Evolutionary conservation across 352 stramenopile species (phyloP).

Genomic region (Pseudoperonospora humuli): DNA sequence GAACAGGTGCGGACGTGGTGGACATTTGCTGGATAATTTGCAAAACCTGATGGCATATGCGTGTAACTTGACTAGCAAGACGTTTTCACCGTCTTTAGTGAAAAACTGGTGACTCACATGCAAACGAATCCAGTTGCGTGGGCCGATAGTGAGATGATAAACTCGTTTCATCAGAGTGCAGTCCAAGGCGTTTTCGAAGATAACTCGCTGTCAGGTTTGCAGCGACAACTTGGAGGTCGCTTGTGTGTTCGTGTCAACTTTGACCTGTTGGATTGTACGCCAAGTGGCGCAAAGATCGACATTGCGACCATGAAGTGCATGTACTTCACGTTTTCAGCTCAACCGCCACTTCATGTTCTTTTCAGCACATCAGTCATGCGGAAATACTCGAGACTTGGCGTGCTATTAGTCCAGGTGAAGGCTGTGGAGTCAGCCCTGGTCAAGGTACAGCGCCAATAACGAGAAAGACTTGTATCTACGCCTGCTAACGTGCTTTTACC

Average conservation of each 20-base stretch:
- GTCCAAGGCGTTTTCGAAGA: constrained; percentile 47
- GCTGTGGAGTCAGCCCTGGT: constrained; percentile 43
- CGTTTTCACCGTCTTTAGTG: constrained; percentile 41
- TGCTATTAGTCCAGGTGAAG: constrained; percentile 61
- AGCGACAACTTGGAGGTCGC: constrained; percentile 33
- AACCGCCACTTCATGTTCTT: constrained; percentile 48
- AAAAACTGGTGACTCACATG: constrained; percentile 46
- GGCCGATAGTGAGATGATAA: constrained; percentile 51
- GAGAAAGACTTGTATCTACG: background rate
- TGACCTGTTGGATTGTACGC: constrained; percentile 32
- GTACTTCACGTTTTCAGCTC: constrained; percentile 41
- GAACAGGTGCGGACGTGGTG: constrained; percentile 34
- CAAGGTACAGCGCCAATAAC: constrained; percentile 27
- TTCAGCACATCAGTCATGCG: constrained; percentile 49
- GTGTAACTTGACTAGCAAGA: constrained; percentile 60
- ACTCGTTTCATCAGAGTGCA: constrained; percentile 38
- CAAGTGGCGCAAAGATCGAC: constrained; percentile 33
- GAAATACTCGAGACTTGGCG: constrained; percentile 54
- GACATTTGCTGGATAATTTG: background rate
- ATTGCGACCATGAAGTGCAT: constrained; percentile 51
- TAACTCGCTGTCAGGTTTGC: constrained; percentile 27
- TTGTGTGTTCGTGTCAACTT: constrained; percentile 45
- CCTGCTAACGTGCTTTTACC: constrained; percentile 3
- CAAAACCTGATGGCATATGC: background rate
- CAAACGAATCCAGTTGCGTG: constrained; percentile 42